phyloP scores from a whole-genome alignment of 1,284 basidiomycete genomes.

The Apiotrichum sp. region DNA sequence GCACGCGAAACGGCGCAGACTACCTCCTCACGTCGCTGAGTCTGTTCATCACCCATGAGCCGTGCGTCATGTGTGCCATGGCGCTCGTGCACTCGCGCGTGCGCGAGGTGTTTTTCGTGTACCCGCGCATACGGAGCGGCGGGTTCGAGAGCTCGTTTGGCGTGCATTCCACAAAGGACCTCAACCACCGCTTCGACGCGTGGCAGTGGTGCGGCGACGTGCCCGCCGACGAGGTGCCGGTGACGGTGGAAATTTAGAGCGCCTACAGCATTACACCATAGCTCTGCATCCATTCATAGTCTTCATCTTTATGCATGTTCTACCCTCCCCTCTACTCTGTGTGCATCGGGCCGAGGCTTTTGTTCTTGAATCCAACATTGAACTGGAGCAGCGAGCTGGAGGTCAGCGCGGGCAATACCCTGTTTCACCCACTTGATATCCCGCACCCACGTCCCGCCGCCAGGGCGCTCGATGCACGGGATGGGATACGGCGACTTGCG shows the following conservation, averaged over 20 bases:
- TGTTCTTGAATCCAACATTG: conserved; percentile 84
- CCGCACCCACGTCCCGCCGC: conserved; percentile 87
- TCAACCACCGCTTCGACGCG: conserved; percentile 78
- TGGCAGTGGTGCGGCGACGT: conserved; percentile 40
- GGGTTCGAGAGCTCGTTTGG: conserved; percentile 51
- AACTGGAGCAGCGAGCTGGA: conserved; percentile 71
- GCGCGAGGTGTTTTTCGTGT: conserved; percentile 69
- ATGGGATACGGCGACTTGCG: conserved; percentile 82
- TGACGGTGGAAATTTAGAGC: conserved; percentile 11
- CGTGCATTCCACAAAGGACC: conserved; percentile 64
- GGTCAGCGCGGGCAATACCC: not conserved
- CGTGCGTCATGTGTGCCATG: conserved; percentile 95
- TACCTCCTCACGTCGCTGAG: conserved; percentile 78
- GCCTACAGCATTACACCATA: not conserved
- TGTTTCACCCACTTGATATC: conserved; percentile 66
- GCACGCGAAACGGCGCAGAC: conserved; percentile 58
- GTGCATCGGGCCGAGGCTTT: conserved; percentile 42
- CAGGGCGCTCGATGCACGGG: conserved; percentile 81
- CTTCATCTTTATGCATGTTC: not conserved
- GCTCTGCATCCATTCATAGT: not conserved
- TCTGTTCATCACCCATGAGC: conserved; percentile 85
- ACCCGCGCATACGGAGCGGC: conserved; percentile 58
- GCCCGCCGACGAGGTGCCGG: conserved; percentile 14
- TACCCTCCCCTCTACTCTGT: not conserved
- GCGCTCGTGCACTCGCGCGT: conserved; percentile 84